Evolutionary conservation across 345 rosid species (phyloP).

Genomic region (Pugionium dolabratum): DNA sequence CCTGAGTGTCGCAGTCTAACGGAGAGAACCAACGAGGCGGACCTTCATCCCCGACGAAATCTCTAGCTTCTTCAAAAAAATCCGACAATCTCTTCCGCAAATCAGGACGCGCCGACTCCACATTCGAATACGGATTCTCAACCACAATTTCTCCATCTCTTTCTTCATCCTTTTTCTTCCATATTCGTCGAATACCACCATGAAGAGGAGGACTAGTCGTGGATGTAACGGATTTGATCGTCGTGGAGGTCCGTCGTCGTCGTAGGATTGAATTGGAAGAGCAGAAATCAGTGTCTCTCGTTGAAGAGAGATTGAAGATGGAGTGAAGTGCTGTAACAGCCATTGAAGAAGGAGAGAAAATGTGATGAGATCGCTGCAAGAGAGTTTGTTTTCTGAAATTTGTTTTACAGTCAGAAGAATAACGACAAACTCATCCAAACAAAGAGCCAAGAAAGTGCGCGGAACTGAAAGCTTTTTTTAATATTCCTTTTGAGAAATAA

Average conservation of each 20-base stretch:
- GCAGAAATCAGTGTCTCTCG: background rate
- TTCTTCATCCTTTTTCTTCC: slow-evolving; percentile 1
- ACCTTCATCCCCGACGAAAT: slow-evolving; percentile 42
- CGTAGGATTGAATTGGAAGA: background rate
- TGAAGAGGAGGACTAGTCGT: too few species aligned
- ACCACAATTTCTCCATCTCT: background rate
- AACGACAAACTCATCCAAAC: background rate
- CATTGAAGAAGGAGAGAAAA: slow-evolving; percentile 19
- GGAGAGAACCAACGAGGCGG: slow-evolving; percentile 79
- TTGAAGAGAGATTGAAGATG: background rate
- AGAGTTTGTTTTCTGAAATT: background rate
- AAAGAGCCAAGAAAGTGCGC: slow-evolving; percentile 24
- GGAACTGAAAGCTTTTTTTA: background rate
- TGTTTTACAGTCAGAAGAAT: background rate
- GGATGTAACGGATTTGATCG: slow-evolving; percentile 13
- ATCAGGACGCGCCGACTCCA: slow-evolving; percentile 26
- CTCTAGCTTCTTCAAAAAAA: slow-evolving; percentile 43
- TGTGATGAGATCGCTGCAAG: background rate
- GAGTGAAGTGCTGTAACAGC: slow-evolving; percentile 10
- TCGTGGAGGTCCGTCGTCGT: background rate
- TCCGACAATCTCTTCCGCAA: slow-evolving; percentile 44
- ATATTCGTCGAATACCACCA: background rate
- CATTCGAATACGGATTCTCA: background rate
- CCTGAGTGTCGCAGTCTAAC: slow-evolving; percentile 43
- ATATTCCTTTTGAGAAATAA: too few species aligned